Evolutionary conservation across 441 rosid species (phyloP).

Genomic region (Pelargonium myrrhifolium): DNA sequence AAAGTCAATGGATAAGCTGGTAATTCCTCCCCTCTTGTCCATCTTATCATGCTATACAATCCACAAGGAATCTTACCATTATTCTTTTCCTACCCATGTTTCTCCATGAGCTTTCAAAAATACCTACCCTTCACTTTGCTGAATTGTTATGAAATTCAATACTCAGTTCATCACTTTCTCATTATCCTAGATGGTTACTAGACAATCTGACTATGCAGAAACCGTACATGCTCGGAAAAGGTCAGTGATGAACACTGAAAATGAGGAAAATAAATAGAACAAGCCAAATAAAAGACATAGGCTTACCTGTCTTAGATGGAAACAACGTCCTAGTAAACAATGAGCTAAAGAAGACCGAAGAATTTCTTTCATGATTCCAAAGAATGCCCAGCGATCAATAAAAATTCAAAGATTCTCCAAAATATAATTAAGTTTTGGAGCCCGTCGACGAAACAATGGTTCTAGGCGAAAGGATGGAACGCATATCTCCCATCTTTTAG

Average conservation of each 20-base stretch:
- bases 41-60: no score
- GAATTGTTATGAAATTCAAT: no score
- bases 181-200: neutral
- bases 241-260: neutral
- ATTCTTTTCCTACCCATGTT: no score
- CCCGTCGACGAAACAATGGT: constrained; percentile 41
- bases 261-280: neutral
- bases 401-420: constrained; percentile 2
- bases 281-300: neutral
- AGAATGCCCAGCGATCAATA: neutral
- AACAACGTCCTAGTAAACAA: neutral
- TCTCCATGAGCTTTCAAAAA: no score
- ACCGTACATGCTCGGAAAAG: neutral
- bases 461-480: constrained; percentile 48
- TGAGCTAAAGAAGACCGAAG: neutral
- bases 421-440: constrained; percentile 20
- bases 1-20: no score
- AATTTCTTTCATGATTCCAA: neutral
- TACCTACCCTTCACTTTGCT: no score
- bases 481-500: constrained; percentile 39
- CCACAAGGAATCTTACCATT: no score
- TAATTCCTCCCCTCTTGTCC: no score
- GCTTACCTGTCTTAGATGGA: neutral
- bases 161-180: no score
- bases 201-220: neutral